Conservation (phyloP, 2,329 filamentous ascomycete species). For the Botrytis paeoniae region DNA sequence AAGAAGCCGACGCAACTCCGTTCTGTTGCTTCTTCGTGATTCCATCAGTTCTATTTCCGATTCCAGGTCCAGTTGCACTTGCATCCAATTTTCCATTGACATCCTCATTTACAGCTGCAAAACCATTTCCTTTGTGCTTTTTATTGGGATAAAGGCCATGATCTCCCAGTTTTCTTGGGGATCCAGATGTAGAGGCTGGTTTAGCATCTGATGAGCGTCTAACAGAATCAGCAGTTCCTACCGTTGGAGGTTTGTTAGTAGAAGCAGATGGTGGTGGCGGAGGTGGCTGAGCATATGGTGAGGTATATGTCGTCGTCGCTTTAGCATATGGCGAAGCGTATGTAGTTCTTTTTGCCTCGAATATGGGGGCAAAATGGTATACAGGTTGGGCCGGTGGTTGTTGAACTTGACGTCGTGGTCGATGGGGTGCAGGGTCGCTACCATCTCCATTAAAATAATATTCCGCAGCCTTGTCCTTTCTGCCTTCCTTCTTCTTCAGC, state of each 20-base stretch:
- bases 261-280: background rate
- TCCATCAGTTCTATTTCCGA: background rate
- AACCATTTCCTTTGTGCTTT: conserved; percentile 30
- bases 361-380: conserved; percentile 13
- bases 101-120: conserved; percentile 25
- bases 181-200: conserved; percentile 19
- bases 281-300: conserved; percentile 24
- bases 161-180: conserved; percentile 23
- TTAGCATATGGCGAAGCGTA: conserved; percentile 18
- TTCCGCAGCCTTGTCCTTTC: conserved; percentile 49
- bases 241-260: conserved; percentile 3
- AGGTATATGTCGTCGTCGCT: conserved; percentile 18
- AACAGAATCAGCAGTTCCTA: background rate
- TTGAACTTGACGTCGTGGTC: conserved; percentile 18
- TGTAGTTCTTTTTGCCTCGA: conserved; percentile 25
- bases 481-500: conserved; percentile 56
- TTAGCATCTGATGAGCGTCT: conserved; percentile 12
- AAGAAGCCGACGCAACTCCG: conserved; percentile 10
- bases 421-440: conserved; percentile 30
- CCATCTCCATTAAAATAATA: conserved; percentile 49
- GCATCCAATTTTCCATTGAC: conserved; percentile 24
- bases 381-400: background rate
- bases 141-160: conserved; percentile 30
- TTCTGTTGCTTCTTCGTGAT: conserved; percentile 15
- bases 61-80: conserved; percentile 12